These are phyloP conservation scores for Paecilomyces niveus DNA, from an alignment of 2,329 filamentous ascomycete genomes.

Conservation along the genomic window DNA sequence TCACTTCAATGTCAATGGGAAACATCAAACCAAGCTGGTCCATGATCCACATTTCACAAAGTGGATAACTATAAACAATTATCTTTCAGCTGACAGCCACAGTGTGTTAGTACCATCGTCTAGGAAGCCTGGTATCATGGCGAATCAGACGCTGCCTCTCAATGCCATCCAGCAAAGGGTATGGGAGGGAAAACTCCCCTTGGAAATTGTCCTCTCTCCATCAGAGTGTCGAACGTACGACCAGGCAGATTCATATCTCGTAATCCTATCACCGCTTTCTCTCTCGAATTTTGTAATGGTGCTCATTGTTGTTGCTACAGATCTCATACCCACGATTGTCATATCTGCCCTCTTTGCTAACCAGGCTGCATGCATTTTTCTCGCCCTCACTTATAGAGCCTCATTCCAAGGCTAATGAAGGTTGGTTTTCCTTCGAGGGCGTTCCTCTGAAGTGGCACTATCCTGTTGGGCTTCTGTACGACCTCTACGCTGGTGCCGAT, in stretches of 20 bases:
- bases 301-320: constrained; percentile 21
- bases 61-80: no score
- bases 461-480: constrained; percentile 61
- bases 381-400: constrained; percentile 51
- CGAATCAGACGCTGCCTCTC: constrained; percentile 11
- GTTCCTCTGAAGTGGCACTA: constrained; percentile 68
- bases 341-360: constrained; percentile 60
- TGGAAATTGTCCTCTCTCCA: constrained; percentile 53
- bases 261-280: constrained; percentile 20
- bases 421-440: constrained; percentile 61
- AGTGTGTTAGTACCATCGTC: neutral
- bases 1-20: neutral
- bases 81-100: neutral
- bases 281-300: neutral
- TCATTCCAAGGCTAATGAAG: constrained; percentile 42
- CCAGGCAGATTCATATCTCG: constrained; percentile 54
- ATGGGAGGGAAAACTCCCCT: constrained; percentile 54
- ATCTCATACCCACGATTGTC: constrained; percentile 59
- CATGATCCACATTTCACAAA: no score
- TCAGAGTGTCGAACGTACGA: constrained; percentile 56
- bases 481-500: constrained; percentile 57
- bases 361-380: constrained; percentile 59
- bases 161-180: constrained; percentile 38
- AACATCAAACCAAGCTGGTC: neutral
- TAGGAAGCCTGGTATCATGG: neutral